Base-by-base conservation (phyloP, 75 land plant genomes). In the Adiantum capillusveneris region DNA sequence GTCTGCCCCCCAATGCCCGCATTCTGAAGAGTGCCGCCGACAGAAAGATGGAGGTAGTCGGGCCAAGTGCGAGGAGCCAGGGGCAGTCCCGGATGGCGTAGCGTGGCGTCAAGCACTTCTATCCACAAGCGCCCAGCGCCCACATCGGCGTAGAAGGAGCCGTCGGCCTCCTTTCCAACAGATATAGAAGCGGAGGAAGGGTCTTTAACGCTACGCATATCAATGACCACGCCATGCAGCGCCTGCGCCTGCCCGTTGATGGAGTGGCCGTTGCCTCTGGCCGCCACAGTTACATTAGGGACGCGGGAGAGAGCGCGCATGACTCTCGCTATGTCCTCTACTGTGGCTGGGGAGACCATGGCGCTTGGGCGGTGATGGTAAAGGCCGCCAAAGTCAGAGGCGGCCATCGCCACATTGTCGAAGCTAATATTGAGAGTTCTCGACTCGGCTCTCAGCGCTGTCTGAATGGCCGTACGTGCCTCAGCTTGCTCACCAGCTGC, bases 251-350 rank as follows among this genome's bases (percentile, higher is more conserved):
- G 96, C 49, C 97, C 97, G 76, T 76, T 61, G 66, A 88, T 66
- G 19, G 97, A 91, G 78, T 91, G 97, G 57, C 88, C 94, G 61
- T 84, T 84, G 20, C 97, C 97, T 11, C 79, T 63, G n/a, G 97
- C 88, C 11, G 94, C 94, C 29, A 91, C 77, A 22, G 97, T 84
- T 39, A 88, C 73, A 30, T 48, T 48, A 36, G 78, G 28, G n/a
- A 75, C 64, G 42, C 53, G 36, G 12, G 66, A 26, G 16, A 82
- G 88, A 5, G 48, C 42, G 13, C 63, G 56, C 27, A 82, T 63
- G 18, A 74, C 59, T 14, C 20, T 31, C 0, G 59, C 65, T 36
- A 87, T 66, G 62, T 84, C 92, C 37, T 67, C 74, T 41, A 62
- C 44, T 49, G 62, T 53, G 0, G 64, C 25, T 6, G 92, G 88